Base-by-base conservation (phyloP, 345 rosid species). In the Diplotaxis tenuifolia region DNA sequence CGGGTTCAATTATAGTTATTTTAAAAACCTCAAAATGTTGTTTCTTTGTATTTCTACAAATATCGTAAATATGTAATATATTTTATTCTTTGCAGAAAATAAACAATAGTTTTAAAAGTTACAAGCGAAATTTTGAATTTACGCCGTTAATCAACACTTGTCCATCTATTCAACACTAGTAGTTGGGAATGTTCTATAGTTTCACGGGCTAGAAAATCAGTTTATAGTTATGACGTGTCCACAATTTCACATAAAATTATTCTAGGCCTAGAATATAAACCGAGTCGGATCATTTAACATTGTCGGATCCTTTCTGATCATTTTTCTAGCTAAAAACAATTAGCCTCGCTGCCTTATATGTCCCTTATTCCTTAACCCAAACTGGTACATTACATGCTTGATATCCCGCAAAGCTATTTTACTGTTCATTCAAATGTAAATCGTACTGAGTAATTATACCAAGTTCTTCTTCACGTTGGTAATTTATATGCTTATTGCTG, bases 141-240 rank as follows among this genome's bases (percentile, higher is more conserved):
- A 74, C 68, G 78, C 42, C 61, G 19, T 12, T 14, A 58, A 55
- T 19, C 31, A 36, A 53, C 69, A 62, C 3, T 36, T 14, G 2
- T 12, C 21, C 2, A 53, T 10, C 42, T 11, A 38, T 28, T 18
- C 22, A 53, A 62, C 11, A 36, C 12, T 36, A 53, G 42, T 15
- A 18, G 70, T 42, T 64, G 28, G 7, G 3, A 45, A 45, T 45
- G 50, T 45, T 45, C 2, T 18, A n/a, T 2, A 45, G 19, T 45
- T 45, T 45, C 50, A 45, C 50, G 50, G 50, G 19, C 19, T n/a
- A 45, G 19, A 45, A 45, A 45, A 45, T 45, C 19, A n/a, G 50
- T 45, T 45, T 45, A 45, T n/a, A 14, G 50, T n/a, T n/a, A 45
- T n/a, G 50, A 45, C 50, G 50, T 45, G 50, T n/a, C 50, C 19